These are phyloP conservation scores for Castanea sativa DNA, from an alignment of 306 rosid genomes.

Conservation along the genomic window DNA sequence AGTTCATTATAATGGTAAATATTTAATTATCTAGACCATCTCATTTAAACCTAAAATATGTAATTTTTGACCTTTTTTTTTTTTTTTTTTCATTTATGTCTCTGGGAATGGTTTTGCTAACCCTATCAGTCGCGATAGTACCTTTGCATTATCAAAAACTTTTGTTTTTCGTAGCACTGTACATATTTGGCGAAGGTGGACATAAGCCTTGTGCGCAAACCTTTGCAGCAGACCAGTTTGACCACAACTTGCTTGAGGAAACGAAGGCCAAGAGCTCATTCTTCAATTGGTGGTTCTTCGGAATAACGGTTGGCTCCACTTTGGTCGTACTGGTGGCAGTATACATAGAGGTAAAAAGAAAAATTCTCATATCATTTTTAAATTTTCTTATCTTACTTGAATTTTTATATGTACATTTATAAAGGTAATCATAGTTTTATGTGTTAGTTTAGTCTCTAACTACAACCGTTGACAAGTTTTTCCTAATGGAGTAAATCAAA, in stretches of 20 bases:
- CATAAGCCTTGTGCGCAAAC: constrained; percentile 77
- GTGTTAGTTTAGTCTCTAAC: too few species aligned
- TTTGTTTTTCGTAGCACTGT: constrained; percentile 19
- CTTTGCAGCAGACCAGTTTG: constrained; percentile 81
- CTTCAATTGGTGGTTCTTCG: constrained; percentile 77
- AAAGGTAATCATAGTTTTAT: too few species aligned
- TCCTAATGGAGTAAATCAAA: too few species aligned
- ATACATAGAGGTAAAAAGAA: constrained; percentile 52
- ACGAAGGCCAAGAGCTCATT: constrained; percentile 64
- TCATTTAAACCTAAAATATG: not conserved
- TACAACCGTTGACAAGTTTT: too few species aligned
- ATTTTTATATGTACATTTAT: too few species aligned
- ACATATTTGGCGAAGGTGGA: constrained; percentile 67
- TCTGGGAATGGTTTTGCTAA: constrained; percentile 53
- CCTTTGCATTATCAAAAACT: constrained; percentile 8
- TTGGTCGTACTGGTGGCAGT: constrained; percentile 24
- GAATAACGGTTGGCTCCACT: constrained; percentile 48
- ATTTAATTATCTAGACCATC: too few species aligned
- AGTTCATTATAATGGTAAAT: too few species aligned
- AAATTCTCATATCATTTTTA: too few species aligned
- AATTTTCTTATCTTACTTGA: too few species aligned
- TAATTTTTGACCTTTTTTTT: not conserved
- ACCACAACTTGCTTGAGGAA: constrained; percentile 49
- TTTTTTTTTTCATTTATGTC: not conserved
- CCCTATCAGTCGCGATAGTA: constrained; percentile 46